These are phyloP conservation scores for Mediolabrus comicus DNA, from an alignment of 108 stramenopile genomes.

Conservation along the genomic window DNA sequence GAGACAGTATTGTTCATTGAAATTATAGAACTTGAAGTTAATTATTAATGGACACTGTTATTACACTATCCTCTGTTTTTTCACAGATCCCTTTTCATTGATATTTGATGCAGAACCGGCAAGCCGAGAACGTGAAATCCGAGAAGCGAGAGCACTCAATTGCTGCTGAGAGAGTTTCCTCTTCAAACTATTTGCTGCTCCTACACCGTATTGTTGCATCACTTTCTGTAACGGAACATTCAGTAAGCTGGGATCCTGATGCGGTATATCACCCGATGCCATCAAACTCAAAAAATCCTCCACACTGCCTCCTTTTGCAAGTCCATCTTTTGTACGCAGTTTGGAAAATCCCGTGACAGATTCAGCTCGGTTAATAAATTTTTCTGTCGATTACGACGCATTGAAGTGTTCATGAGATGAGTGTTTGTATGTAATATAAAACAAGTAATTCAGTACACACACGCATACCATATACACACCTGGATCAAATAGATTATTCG, in stretches of 20 bases:
- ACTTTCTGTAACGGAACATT: constrained; percentile 71
- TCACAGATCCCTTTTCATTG: constrained; percentile 2
- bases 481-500: constrained; percentile 28
- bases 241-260: constrained; percentile 79
- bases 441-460: neutral
- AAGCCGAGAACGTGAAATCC: constrained; percentile 12
- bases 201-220: constrained; percentile 21
- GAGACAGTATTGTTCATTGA: neutral
- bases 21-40: neutral
- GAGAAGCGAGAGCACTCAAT: constrained; percentile 26
- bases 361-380: constrained; percentile 40
- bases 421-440: neutral
- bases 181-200: constrained; percentile 15
- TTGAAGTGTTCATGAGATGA: neutral
- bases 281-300: constrained; percentile 90
- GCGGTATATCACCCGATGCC: constrained; percentile 85
- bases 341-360: constrained; percentile 78
- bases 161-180: constrained; percentile 38
- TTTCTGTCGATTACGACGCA: constrained; percentile 9
- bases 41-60: neutral
- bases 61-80: constrained; percentile 23
- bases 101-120: constrained; percentile 4
- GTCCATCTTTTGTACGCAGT: constrained; percentile 64
- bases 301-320: constrained; percentile 68
- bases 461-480: constrained; percentile 7